phyloP scores from a whole-genome alignment of 176 grass and related monocot species.

The Otatea glauca region DNA sequence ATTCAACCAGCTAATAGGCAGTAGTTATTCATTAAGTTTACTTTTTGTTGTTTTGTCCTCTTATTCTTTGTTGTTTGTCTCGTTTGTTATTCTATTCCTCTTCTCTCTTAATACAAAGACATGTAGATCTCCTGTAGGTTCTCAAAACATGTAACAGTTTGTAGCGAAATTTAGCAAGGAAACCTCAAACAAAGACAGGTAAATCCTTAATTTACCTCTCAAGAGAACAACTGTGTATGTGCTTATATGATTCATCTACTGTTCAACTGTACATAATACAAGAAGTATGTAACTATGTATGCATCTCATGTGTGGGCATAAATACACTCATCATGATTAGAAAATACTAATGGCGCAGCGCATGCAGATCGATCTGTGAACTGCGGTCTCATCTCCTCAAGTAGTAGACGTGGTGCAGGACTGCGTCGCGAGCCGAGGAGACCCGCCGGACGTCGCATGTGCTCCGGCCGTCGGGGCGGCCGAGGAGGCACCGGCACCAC shows the following conservation, averaged over 20 bases:
- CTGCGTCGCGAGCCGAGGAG: conserved; percentile 35
- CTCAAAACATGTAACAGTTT: too few species aligned
- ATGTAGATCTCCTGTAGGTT: too few species aligned
- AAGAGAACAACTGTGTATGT: background rate
- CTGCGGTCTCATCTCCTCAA: background rate
- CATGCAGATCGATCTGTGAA: background rate
- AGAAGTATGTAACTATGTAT: background rate
- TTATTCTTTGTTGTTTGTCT: too few species aligned
- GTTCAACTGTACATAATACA: conserved; percentile 31
- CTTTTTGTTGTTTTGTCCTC: too few species aligned
- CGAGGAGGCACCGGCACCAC: background rate
- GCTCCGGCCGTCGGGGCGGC: background rate
- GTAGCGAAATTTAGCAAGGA: background rate
- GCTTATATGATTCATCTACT: background rate
- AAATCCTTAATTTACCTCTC: background rate
- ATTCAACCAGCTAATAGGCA: too few species aligned
- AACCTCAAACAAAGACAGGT: background rate
- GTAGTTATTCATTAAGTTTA: too few species aligned
- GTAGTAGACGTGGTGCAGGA: conserved; percentile 50
- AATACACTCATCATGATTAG: conserved; percentile 14
- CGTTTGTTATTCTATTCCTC: too few species aligned
- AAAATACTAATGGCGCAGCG: background rate
- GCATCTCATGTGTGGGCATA: background rate
- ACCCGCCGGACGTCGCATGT: background rate
- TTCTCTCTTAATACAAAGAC: too few species aligned